Evolutionary conservation across 2,329 filamentous ascomycete species (phyloP).

Genomic region (Colletotrichum viniferum): DNA sequence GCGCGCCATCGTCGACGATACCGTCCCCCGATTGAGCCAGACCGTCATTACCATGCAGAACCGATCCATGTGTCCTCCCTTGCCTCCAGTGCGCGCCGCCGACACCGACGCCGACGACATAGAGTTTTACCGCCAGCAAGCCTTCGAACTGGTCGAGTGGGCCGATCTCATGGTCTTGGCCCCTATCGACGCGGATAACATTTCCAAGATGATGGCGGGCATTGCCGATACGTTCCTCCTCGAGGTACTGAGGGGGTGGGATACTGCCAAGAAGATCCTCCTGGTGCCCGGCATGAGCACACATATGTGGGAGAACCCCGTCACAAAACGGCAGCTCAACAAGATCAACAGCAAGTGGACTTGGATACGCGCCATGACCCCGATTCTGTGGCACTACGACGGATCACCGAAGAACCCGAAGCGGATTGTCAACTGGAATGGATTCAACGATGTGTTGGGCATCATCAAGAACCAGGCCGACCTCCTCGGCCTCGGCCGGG

Average conservation of each 20-base stretch:
- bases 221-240: constrained; percentile 81
- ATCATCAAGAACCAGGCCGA: constrained; percentile 80
- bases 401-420: constrained; percentile 50
- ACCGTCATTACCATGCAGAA: constrained; percentile 67
- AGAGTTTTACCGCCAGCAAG: constrained; percentile 58
- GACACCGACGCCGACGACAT: constrained; percentile 47
- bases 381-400: constrained; percentile 83
- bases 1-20: constrained; percentile 68
- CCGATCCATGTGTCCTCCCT: constrained; percentile 38
- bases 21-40: constrained; percentile 66
- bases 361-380: constrained; percentile 82
- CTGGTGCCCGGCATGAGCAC: constrained; percentile 89
- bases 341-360: constrained; percentile 85
- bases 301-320: constrained; percentile 88
- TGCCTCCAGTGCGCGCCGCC: constrained; percentile 34
- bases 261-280: constrained; percentile 82
- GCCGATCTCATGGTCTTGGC: constrained; percentile 85
- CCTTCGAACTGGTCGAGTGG: constrained; percentile 79
- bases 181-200: constrained; percentile 81
- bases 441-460: constrained; percentile 73
- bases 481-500: constrained; percentile 73
- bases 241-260: constrained; percentile 84
- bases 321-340: constrained; percentile 85
- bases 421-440: constrained; percentile 64
- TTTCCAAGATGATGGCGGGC: constrained; percentile 87